phyloP scores from a whole-genome alignment of 768 basidiomycete species.

The Mrakia frigida region DNA sequence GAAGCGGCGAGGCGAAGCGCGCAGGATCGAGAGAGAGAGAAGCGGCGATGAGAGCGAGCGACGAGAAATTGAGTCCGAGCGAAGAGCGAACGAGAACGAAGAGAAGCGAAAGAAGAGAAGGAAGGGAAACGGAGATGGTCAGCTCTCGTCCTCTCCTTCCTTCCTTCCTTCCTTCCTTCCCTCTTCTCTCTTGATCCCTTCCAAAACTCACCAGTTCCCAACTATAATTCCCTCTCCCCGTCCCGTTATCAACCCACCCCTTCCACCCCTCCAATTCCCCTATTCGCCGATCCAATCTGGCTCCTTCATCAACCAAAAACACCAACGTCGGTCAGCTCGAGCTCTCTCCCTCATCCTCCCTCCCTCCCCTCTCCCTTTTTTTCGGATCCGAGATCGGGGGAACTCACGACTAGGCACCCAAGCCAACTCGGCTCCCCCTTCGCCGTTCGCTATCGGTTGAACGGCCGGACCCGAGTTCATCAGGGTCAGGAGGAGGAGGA shows the following conservation, averaged over 20 bases:
- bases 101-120: background rate
- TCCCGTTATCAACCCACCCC: background rate
- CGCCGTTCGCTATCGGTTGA: background rate
- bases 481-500: conserved; percentile 7
- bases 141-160: background rate
- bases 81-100: too few relatives aligned
- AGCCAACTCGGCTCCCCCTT: background rate
- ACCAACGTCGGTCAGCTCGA: background rate
- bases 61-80: too few relatives aligned
- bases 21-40: too few relatives aligned
- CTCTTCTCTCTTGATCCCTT: too few relatives aligned
- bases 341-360: background rate
- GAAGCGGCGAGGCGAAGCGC: too few relatives aligned
- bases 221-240: background rate
- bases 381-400: background rate
- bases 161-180: too few relatives aligned
- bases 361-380: background rate
- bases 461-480: conserved; percentile 3
- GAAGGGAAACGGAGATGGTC: background rate
- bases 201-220: background rate
- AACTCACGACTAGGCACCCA: background rate
- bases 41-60: too few relatives aligned
- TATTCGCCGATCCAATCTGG: background rate
- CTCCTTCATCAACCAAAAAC: background rate
- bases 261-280: background rate